Evolutionary conservation across 2,329 filamentous ascomycete species (phyloP).

Genomic region (Scytalidium lignicola): DNA sequence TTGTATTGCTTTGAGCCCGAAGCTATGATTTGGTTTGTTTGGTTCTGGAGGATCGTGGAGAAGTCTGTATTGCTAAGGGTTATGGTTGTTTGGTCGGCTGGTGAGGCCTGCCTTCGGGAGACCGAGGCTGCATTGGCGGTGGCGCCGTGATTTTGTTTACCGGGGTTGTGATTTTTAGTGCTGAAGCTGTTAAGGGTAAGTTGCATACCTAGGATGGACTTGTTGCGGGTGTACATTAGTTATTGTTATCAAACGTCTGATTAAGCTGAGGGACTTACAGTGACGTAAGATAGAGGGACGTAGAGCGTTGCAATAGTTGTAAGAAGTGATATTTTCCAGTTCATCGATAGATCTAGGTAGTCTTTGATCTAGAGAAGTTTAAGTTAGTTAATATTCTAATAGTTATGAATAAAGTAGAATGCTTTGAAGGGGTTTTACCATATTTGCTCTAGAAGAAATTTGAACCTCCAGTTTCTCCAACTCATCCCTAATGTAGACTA

Average conservation of each 20-base stretch:
- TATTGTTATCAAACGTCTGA: not conserved
- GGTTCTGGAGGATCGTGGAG: not conserved
- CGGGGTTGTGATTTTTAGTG: not conserved
- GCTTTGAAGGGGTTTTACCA: not conserved
- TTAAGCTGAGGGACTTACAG: conserved; percentile 3
- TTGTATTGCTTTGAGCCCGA: not conserved
- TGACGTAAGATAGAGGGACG: conserved; percentile 6
- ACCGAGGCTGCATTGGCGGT: not conserved
- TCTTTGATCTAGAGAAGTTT: conserved; percentile 8
- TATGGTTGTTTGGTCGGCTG: not conserved
- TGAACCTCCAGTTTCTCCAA: not conserved
- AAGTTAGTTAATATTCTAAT: not conserved
- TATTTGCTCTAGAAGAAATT: not conserved
- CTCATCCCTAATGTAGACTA: conserved; percentile 6
- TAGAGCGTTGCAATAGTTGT: conserved; percentile 4
- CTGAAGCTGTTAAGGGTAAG: not conserved
- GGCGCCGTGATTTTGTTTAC: not conserved
- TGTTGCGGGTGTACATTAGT: conserved; percentile 1
- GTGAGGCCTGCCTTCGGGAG: not conserved
- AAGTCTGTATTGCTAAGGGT: not conserved
- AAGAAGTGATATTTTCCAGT: conserved; percentile 6
- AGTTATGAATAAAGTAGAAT: conserved; percentile 3
- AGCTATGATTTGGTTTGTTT: not conserved
- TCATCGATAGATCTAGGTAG: conserved; percentile 6
- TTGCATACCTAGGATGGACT: conserved; percentile 10